Percentiles rank a stretch among this genome's conserved stretches.
phyloP scores from a whole-genome alignment of 805 yeast species.

The Zygotorulaspora chibaensis region DNA sequence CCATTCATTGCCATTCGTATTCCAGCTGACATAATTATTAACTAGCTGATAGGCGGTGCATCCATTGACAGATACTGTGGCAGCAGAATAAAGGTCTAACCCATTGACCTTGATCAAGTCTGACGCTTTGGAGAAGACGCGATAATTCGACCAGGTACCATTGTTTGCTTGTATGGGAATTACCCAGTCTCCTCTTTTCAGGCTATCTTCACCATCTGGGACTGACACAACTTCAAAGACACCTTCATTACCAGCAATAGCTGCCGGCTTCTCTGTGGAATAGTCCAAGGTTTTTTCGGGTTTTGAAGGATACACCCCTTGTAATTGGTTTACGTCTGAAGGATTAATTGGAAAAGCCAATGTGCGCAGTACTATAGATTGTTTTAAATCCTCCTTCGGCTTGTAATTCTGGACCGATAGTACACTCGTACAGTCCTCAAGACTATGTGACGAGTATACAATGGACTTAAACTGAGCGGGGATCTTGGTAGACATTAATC shows the following conservation, averaged over 20 bases:
- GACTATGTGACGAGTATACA: constrained; percentile 29
- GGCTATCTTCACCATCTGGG: constrained; percentile 46
- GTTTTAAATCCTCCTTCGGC: constrained; percentile 25
- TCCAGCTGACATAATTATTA: constrained; percentile 49
- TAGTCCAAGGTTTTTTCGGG: constrained; percentile 53
- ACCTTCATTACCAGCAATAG: constrained; percentile 94
- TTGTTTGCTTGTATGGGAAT: constrained; percentile 71
- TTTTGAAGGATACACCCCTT: constrained; percentile 79
- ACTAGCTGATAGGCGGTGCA: constrained; percentile 88
- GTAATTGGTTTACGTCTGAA: constrained; percentile 78
- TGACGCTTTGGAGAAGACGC: constrained; percentile 50
- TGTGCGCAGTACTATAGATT: constrained; percentile 52
- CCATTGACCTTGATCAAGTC: constrained; percentile 52
- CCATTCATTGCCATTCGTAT: constrained; percentile 56
- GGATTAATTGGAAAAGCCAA: constrained; percentile 88
- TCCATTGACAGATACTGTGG: constrained; percentile 90
- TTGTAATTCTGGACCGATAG: constrained; percentile 26
- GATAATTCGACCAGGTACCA: constrained; percentile 89
- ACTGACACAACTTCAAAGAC: constrained; percentile 75
- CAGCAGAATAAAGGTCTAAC: constrained; percentile 61
- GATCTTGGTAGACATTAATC: constrained; percentile 21
- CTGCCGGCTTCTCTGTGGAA: constrained; percentile 60
- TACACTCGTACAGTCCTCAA: constrained; percentile 29
- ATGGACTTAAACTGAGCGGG: constrained; percentile 30
- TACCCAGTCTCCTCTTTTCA: constrained; percentile 79